A percentile compares a stretch with the other conserved stretches of the same genome.
phyloP scores from a whole-genome alignment of 2,329 filamentous ascomycete species.

The Cordyceps cicadae region DNA sequence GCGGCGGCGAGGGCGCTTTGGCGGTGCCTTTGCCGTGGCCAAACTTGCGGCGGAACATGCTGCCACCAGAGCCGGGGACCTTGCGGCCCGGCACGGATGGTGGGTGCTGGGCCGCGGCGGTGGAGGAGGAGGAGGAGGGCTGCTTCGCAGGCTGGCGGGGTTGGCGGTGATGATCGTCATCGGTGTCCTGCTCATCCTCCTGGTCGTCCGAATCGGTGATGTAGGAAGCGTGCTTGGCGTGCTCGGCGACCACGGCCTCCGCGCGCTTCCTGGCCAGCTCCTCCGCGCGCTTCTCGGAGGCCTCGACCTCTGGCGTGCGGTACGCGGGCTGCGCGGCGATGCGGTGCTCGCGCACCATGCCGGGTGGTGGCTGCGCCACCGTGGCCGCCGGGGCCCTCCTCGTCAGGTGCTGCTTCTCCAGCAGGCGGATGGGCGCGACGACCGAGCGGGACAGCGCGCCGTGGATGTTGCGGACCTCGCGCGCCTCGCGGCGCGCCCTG shows the following conservation, averaged over 20 bases:
- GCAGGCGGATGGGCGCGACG: constrained; percentile 22
- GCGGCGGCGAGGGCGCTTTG: neutral
- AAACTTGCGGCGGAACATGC: constrained; percentile 11
- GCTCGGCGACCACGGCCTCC: constrained; percentile 20
- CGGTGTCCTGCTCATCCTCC: constrained; percentile 25
- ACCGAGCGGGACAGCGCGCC: constrained; percentile 33
- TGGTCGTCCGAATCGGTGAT: constrained; percentile 32
- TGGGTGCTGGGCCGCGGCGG: neutral
- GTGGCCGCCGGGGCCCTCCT: constrained; percentile 14
- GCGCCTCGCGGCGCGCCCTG: constrained; percentile 48
- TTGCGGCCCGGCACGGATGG: constrained; percentile 5
- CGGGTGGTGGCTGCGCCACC: constrained; percentile 33
- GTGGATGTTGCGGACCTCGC: constrained; percentile 42
- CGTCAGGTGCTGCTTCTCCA: constrained; percentile 26
- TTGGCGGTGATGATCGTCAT: neutral
- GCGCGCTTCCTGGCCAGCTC: constrained; percentile 18
- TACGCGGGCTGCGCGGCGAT: constrained; percentile 33
- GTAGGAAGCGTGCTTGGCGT: constrained; percentile 29
- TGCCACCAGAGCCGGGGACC: neutral
- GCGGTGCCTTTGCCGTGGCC: neutral
- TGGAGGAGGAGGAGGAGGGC: neutral
- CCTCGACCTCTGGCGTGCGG: constrained; percentile 18
- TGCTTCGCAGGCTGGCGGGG: neutral
- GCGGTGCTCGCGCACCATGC: constrained; percentile 46
- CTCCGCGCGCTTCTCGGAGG: constrained; percentile 15